A percentile compares a stretch with the other conserved stretches of the same genome.
phyloP scores from a whole-genome alignment of 2,329 filamentous ascomycete genomes.

The Aspergillus tubingensis region DNA sequence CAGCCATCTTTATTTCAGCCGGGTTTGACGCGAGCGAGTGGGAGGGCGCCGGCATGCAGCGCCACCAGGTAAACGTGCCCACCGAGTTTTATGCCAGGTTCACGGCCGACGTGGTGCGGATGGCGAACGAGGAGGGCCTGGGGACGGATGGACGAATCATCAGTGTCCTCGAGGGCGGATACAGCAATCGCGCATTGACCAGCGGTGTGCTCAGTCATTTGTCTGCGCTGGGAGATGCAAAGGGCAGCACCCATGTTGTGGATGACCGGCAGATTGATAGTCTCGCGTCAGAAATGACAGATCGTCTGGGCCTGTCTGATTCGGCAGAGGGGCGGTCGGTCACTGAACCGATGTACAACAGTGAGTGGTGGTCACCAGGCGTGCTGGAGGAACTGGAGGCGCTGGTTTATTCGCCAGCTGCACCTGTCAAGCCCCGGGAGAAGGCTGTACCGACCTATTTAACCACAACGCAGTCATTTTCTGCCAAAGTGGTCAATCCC shows the following conservation, averaged over 20 bases:
- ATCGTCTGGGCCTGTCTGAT: constrained; percentile 35
- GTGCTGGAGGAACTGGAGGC: constrained; percentile 71
- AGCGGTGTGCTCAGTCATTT: constrained; percentile 90
- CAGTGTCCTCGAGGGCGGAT: constrained; percentile 93
- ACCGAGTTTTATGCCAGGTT: constrained; percentile 95
- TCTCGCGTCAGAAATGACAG: constrained; percentile 61
- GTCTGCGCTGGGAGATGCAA: constrained; percentile 66
- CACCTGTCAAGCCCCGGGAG: constrained; percentile 57
- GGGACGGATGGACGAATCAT: constrained; percentile 81
- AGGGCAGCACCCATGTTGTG: constrained; percentile 33
- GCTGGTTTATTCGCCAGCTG: constrained; percentile 55
- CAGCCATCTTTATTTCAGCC: constrained; percentile 90
- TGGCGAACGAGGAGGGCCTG: constrained; percentile 78
- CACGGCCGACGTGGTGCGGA: constrained; percentile 77
- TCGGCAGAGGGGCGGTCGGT: neutral
- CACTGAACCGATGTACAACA: constrained; percentile 57
- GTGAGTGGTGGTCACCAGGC: constrained; percentile 68
- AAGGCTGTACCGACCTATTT: constrained; percentile 71
- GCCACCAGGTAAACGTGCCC: constrained; percentile 92
- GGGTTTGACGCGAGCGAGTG: constrained; percentile 97
- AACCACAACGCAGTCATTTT: constrained; percentile 84
- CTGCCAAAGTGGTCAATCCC: constrained; percentile 73
- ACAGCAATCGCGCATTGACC: constrained; percentile 85
- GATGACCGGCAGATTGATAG: constrained; percentile 36
- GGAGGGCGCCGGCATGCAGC: constrained; percentile 90